These are phyloP conservation scores for Sporothrix pseudoabietina DNA, from an alignment of 2,329 filamentous ascomycete species.

Conservation along the genomic window DNA sequence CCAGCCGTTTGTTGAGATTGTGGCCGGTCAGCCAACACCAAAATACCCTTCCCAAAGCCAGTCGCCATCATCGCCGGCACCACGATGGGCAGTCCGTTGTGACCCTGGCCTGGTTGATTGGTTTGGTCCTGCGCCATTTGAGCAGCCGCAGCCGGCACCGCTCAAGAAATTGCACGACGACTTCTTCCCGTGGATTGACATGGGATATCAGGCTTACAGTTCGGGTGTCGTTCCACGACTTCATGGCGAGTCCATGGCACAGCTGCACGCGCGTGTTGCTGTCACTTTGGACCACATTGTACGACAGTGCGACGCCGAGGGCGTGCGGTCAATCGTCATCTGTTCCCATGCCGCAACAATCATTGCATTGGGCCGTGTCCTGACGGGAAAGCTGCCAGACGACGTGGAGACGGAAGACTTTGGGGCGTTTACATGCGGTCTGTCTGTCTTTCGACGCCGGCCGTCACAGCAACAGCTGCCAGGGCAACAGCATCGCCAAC, in stretches of 20 bases:
- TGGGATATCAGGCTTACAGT: slow-evolving; percentile 48
- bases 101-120: slow-evolving; percentile 75
- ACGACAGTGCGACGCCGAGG: slow-evolving; percentile 68
- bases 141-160: slow-evolving; percentile 72
- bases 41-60: neutral
- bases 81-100: slow-evolving; percentile 51
- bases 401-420: slow-evolving; percentile 77
- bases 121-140: slow-evolving; percentile 84
- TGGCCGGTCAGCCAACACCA: slow-evolving; percentile 10
- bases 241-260: slow-evolving; percentile 75
- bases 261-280: slow-evolving; percentile 79
- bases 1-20: slow-evolving; percentile 59
- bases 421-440: slow-evolving; percentile 76
- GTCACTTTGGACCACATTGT: slow-evolving; percentile 71
- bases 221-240: slow-evolving; percentile 68
- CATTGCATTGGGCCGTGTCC: slow-evolving; percentile 78
- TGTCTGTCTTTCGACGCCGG: slow-evolving; percentile 63
- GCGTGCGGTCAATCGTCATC: slow-evolving; percentile 71
- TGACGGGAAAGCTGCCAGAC: slow-evolving; percentile 77
- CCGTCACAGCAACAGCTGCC: slow-evolving; percentile 37
- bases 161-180: slow-evolving; percentile 62
- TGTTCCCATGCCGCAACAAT: slow-evolving; percentile 89
- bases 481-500: slow-evolving; percentile 12
- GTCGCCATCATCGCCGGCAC: neutral
- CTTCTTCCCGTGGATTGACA: slow-evolving; percentile 65